A percentile compares a stretch with the other conserved stretches of the same genome.
These are phyloP conservation scores for Starmerella davenportii DNA, from an alignment of 805 yeast species.

Conservation along the genomic window DNA sequence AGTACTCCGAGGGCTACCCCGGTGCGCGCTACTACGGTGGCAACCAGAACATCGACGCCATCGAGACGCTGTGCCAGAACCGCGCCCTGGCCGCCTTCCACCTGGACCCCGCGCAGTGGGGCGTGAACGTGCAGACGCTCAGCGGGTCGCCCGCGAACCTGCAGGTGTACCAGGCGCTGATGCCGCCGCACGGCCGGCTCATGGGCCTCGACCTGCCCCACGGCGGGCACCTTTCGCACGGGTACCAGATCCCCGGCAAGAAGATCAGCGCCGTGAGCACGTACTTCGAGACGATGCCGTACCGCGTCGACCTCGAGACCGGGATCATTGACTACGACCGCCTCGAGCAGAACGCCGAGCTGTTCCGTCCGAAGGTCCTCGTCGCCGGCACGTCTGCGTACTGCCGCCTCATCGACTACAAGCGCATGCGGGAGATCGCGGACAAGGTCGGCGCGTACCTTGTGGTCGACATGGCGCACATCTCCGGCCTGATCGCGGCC, in stretches of 20 bases:
- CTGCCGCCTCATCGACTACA: constrained; percentile 90
- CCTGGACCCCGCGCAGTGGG: constrained; percentile 74
- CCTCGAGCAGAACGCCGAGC: constrained; percentile 72
- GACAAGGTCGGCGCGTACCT: constrained; percentile 94
- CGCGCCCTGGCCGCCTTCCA: constrained; percentile 85
- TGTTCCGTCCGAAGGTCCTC: constrained; percentile 88
- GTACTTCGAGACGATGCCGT: constrained; percentile 97
- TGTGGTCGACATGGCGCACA: constrained; percentile 96
- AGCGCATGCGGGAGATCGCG: constrained; percentile 89
- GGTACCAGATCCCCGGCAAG: constrained; percentile 85
- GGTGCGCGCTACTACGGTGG: constrained; percentile 99
- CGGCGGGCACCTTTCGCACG: constrained; percentile 97
- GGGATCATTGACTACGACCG: constrained; percentile 94
- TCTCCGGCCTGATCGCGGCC: constrained; percentile 88
- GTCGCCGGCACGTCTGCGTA: constrained; percentile 98
- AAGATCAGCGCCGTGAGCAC: constrained; percentile 92
- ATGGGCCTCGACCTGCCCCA: constrained; percentile 98
- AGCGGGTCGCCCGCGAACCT: constrained; percentile 97
- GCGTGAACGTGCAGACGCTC: constrained; percentile 90
- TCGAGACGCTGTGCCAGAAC: constrained; percentile 79
- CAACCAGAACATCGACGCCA: constrained; percentile 88
- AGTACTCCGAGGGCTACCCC: constrained; percentile 97
- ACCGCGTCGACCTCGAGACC: constrained; percentile 78
- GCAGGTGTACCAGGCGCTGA: constrained; percentile 86
- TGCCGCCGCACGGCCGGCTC: constrained; percentile 88